Conservation (phyloP, 148 eudicot genomes). For the Rhododendron vialii region DNA sequence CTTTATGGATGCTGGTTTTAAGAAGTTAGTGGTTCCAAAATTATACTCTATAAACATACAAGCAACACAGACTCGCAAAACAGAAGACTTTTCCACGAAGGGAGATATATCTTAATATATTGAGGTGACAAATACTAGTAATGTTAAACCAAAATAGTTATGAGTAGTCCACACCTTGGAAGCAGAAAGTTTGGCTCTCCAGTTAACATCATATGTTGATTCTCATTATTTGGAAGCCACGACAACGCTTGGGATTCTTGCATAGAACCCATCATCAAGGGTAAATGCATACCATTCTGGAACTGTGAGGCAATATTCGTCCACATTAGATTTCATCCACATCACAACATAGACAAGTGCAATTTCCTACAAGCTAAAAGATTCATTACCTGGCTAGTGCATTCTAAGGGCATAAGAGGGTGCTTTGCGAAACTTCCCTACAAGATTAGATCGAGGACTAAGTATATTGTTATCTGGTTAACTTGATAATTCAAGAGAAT, state of each 20-base stretch:
- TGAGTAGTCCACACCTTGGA: conserved; percentile 39
- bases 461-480: neutral
- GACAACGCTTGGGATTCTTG: conserved; percentile 57
- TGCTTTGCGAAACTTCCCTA: conserved; percentile 61
- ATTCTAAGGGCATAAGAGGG: conserved; percentile 56
- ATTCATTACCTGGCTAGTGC: conserved; percentile 58
- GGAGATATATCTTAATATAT: neutral
- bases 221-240: conserved; percentile 63
- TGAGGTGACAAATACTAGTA: neutral
- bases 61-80: neutral
- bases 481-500: neutral
- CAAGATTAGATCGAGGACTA: conserved; percentile 5
- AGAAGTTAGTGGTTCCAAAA: neutral
- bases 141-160: neutral
- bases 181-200: conserved; percentile 56
- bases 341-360: neutral
- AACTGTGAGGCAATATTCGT: conserved; percentile 36
- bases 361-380: neutral
- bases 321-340: neutral
- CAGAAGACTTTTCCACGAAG: neutral
- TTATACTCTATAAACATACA: neutral
- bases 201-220: conserved; percentile 49
- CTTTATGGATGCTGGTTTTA: neutral
- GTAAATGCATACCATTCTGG: conserved; percentile 62
- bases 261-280: conserved; percentile 46